Evolutionary conservation across 305 asterid genomes (phyloP).

Genomic region (Fraxinus baroniana): DNA sequence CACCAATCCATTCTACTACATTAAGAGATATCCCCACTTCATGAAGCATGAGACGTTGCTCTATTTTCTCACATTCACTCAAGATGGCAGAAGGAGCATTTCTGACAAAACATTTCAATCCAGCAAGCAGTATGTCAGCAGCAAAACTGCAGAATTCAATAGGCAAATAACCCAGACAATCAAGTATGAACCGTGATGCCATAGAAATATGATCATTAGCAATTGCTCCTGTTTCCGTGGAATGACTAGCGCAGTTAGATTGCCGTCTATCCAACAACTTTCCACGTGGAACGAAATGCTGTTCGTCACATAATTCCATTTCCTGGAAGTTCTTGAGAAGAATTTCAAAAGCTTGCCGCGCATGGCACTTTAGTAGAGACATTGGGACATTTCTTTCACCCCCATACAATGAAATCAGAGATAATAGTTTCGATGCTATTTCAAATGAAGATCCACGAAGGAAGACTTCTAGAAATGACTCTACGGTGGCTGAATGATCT

Average conservation of each 20-base stretch:
- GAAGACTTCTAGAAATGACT: slow-evolving; percentile 63
- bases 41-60: slow-evolving; percentile 81
- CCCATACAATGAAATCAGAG: slow-evolving; percentile 76
- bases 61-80: slow-evolving; percentile 58
- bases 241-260: slow-evolving; percentile 18
- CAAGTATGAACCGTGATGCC: slow-evolving; percentile 66
- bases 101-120: slow-evolving; percentile 60
- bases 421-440: slow-evolving; percentile 70
- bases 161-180: slow-evolving; percentile 81
- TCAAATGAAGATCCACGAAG: slow-evolving; percentile 65
- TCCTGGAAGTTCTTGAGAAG: slow-evolving; percentile 45
- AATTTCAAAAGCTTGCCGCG: slow-evolving; percentile 67
- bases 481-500: slow-evolving; percentile 72
- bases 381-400: slow-evolving; percentile 72
- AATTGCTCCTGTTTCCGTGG: slow-evolving; percentile 20
- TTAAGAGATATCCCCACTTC: slow-evolving; percentile 87
- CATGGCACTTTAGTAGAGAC: slow-evolving; percentile 75
- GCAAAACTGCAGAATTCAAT: slow-evolving; percentile 82
- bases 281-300: not conserved
- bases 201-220: slow-evolving; percentile 34
- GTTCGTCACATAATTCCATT: slow-evolving; percentile 18
- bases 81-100: slow-evolving; percentile 74
- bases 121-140: slow-evolving; percentile 74
- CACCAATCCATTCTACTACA: slow-evolving; percentile 78
- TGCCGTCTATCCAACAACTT: not conserved